Evolutionary conservation across 306 rosid species (phyloP).

Genomic region (Herpetospermum pedunculosum): DNA sequence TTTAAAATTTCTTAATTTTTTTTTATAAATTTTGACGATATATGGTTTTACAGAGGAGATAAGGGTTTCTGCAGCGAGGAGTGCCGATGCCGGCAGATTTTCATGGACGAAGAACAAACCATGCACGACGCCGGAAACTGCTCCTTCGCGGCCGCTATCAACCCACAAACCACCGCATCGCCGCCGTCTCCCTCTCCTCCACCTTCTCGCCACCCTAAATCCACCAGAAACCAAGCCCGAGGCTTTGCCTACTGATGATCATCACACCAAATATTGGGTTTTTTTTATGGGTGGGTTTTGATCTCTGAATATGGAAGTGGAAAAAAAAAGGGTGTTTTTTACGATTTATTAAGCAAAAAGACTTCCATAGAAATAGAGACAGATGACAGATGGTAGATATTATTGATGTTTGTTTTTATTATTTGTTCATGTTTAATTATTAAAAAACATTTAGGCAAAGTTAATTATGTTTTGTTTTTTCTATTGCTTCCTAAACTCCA

Average conservation of each 20-base stretch:
- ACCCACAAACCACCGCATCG: slow-evolving; percentile 8
- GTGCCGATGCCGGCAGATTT: slow-evolving; percentile 82
- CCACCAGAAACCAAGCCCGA: slow-evolving; percentile 26
- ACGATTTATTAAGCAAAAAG: background rate
- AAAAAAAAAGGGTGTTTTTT: background rate
- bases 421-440: no score
- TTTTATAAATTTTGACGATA: background rate
- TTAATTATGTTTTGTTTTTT: no score
- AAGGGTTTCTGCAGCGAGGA: slow-evolving; percentile 88
- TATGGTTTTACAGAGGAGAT: slow-evolving; percentile 59
- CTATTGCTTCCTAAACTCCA: no score
- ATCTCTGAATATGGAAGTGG: background rate
- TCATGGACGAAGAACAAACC: slow-evolving; percentile 65
- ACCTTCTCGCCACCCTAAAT: slow-evolving; percentile 27
- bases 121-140: slow-evolving; percentile 25
- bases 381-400: background rate
- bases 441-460: no score
- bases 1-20: background rate
- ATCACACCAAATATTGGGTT: background rate
- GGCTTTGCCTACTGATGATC: slow-evolving; percentile 28
- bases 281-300: background rate
- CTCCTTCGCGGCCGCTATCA: slow-evolving; percentile 30
- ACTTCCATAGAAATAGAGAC: background rate
- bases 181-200: slow-evolving; percentile 20
- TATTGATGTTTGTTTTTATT: background rate